Evolutionary conservation across 2,329 filamentous ascomycete species (phyloP), one percentile per base, ranked within the genome.

Genomic region (Botrytis tulipae): DNA sequence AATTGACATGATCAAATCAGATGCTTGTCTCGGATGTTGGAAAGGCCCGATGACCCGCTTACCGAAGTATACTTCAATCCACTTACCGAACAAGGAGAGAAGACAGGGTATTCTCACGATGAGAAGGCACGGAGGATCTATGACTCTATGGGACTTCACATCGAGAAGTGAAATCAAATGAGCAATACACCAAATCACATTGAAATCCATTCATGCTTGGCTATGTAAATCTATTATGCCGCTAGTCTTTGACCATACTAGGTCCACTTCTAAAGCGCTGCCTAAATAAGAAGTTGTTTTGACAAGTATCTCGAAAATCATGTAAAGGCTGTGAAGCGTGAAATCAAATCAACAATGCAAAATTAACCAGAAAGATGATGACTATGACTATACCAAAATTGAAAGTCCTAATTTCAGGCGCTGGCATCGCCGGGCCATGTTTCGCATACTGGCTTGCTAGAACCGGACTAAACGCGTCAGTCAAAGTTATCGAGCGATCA

Each of bases 371-470:
- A 5, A n/a, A 51, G 7, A 67, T 37, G 63, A n/a, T 67, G 8
- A 1, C 29, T 37, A 37, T 32, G 9, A 37, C 59, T 29, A 35
- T 32, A 40, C 69, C 59, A 20, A 62, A 54, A 40, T 42, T 76
- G 40, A 75, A 74, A 60, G 71, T 83, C 40, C 79, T 83, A 48
- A 81, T 83, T 73, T 77, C 77, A 57, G 82, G 82, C 10, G 81
- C 77, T n/a, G 81, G 81, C 22, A 79, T 82, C 54, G 80, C 80
- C 10, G 82, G 82, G 16, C 83, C 82, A 29, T 82, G 85, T 12
- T 79, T 88, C 10, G 87, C 87, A 44, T 85, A 84, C 78, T 86
- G 85, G 80, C 84, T 89, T 40, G 80, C 85, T 4, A 81, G 81
- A 54, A 74, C 80, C 32, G 59, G 69, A 29, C 59, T 48, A n/a